A percentile compares a stretch with the other conserved stretches of the same genome.
These are phyloP conservation scores for Cystobasidium sp. DNA, from an alignment of 1,284 basidiomycete species.

Conservation along the genomic window DNA sequence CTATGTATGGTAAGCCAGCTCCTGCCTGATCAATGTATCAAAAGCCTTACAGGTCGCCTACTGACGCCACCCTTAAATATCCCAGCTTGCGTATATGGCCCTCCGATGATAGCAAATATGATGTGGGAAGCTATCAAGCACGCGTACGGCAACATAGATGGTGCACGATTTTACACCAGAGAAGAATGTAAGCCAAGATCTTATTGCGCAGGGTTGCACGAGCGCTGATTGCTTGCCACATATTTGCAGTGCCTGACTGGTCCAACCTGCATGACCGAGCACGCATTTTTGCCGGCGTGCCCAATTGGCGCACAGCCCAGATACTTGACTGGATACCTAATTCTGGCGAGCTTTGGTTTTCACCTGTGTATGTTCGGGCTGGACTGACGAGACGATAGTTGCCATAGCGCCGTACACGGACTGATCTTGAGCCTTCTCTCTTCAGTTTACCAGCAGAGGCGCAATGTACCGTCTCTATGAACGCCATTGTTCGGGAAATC, in stretches of 20 bases:
- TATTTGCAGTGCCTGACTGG: neutral
- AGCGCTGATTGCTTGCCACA: neutral
- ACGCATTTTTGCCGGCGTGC: slow-evolving; percentile 50
- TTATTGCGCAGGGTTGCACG: neutral
- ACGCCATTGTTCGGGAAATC: no score
- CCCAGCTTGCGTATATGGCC: slow-evolving; percentile 46
- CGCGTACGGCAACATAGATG: slow-evolving; percentile 46
- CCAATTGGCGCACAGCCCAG: slow-evolving; percentile 35
- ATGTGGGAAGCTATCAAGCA: slow-evolving; percentile 47
- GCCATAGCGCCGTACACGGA: no score
- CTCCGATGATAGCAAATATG: slow-evolving; percentile 35
- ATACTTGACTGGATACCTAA: no score
- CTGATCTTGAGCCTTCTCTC: no score
- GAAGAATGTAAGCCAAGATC: slow-evolving; percentile 20
- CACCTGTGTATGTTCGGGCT: no score
- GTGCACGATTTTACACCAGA: slow-evolving; percentile 43
- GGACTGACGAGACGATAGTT: no score
- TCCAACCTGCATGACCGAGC: slow-evolving; percentile 49
- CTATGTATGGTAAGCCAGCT: no score
- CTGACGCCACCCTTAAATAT: neutral
- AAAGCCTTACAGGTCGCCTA: slow-evolving; percentile 45
- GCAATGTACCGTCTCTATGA: no score
- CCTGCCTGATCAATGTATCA: slow-evolving; percentile 46
- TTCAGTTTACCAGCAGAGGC: no score
- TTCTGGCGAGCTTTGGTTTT: no score